Base-by-base conservation (phyloP, 169 alveolate species). In the Theileria sp. region DNA sequence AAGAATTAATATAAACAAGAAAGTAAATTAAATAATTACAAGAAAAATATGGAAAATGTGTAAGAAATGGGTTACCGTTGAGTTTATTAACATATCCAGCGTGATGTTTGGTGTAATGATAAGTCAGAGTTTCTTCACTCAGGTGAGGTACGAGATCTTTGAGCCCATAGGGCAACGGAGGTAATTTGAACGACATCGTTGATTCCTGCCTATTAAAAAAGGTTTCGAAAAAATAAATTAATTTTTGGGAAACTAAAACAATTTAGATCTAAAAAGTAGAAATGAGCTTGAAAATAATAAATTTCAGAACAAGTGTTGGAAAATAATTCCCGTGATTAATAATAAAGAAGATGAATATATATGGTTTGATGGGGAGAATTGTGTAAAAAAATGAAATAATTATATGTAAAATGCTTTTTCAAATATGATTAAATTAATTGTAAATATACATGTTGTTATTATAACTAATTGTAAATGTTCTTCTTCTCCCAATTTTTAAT, bases 51-150 rank as follows among this genome's bases (percentile, higher is more conserved):
- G 36, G 5, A 36, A 7, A 76, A 67, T 19, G 72, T 71, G 49
- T 64, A 79, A 23, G 34, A 60, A 72, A 73, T 76, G 68, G 58
- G 36, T 32, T 64, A 50, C 93, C 88, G 68, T 96, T 96, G 77
- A 93, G 88, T 38, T 95, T 96, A 68, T 82, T 88, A 19, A 95
- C 97, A 79, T 96, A 96, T 21, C 97, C 96, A 30, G 96, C 95
- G 81, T 96, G 99, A 83, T 96, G 99, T 81, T 96, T 96, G 58
- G 97, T 97, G 87, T 97, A 94, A 86, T 97, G 99, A 81, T 88
- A 94, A 44, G 93, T 93, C 21, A 97, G 83, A 12, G 98, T 93
- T 61, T 95, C 96, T 44, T 92, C 95, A 49, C 98, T 94, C 64
- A 97, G 92, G 62, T 94, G 98, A 56, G 99, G 99, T 51, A 93